phyloP scores from a whole-genome alignment of 2,329 filamentous ascomycete species.

The Aspergillaceae sp. region DNA sequence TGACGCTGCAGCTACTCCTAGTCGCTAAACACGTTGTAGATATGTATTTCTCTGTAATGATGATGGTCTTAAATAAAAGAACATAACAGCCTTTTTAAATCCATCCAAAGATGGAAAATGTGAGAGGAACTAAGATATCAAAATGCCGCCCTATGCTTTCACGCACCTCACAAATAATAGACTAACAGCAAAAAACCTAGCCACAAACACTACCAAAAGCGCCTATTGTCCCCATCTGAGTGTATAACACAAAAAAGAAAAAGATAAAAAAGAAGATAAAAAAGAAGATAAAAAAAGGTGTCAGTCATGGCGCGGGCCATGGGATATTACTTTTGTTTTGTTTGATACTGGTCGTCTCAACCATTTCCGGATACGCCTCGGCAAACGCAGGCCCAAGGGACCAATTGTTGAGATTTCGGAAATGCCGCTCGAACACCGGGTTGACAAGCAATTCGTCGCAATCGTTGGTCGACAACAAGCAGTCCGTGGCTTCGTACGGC shows the following conservation, averaged over 20 bases:
- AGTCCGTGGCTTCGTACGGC: conserved; percentile 68
- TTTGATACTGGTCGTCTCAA: conserved; percentile 32
- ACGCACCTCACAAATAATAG: too few species aligned
- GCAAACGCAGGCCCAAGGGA: conserved; percentile 63
- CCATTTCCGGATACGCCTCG: conserved; percentile 53
- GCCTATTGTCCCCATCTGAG: too few species aligned
- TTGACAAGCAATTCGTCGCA: conserved; percentile 67
- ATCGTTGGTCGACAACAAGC: conserved; percentile 48
- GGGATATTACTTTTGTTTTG: conserved; percentile 1
- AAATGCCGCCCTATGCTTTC: too few species aligned
- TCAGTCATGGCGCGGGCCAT: background rate
- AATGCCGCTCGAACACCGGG: conserved; percentile 74
- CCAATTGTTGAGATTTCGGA: conserved; percentile 72
- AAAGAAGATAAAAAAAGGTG: background rate
- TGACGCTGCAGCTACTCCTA: too few species aligned
- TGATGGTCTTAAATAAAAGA: too few species aligned
- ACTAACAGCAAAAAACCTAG: too few species aligned
- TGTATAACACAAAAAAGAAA: background rate
- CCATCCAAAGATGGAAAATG: too few species aligned
- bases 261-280: background rate
- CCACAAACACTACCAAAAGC: too few species aligned
- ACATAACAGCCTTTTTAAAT: too few species aligned
- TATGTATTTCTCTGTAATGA: too few species aligned
- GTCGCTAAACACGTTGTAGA: too few species aligned
- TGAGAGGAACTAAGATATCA: too few species aligned